Evolutionary conservation across 306 rosid species (phyloP).

Genomic region (Pueraria montana): DNA sequence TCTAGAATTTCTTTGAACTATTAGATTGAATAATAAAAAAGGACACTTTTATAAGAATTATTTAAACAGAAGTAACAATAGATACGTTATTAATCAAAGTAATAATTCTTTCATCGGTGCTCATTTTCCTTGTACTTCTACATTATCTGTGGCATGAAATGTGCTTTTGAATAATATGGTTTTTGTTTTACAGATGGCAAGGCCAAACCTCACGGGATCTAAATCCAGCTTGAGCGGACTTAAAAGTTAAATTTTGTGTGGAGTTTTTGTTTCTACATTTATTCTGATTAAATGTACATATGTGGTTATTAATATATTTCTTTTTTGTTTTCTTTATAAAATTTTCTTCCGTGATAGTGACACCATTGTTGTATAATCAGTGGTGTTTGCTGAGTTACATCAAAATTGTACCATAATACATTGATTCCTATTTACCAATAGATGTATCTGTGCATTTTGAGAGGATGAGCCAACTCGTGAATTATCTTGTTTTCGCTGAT

Average conservation of each 20-base stretch:
- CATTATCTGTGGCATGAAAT: constrained; percentile 11
- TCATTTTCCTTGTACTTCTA: too few species aligned
- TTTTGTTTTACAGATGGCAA: constrained; percentile 85
- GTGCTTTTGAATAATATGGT: constrained; percentile 32
- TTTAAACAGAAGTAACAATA: constrained; percentile 1
- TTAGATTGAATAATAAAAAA: background rate
- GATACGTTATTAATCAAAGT: background rate
- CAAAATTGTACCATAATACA: constrained; percentile 52
- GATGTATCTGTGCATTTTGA: constrained; percentile 22
- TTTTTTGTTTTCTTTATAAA: constrained; percentile 35
- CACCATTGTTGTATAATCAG: constrained; percentile 54
- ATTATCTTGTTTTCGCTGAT: background rate
- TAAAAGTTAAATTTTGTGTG: constrained; percentile 39
- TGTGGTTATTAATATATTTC: constrained; percentile 49
- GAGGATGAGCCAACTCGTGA: background rate
- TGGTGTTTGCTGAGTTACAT: constrained; percentile 52
- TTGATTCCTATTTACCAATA: constrained; percentile 31
- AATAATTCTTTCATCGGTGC: too few species aligned
- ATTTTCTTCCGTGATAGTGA: constrained; percentile 54
- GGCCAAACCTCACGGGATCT: constrained; percentile 85
- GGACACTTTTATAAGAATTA: background rate
- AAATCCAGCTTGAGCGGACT: constrained; percentile 62
- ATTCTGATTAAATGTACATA: constrained; percentile 69
- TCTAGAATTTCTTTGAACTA: background rate
- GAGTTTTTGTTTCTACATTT: constrained; percentile 52